Conservation (phyloP, 2,329 filamentous ascomycete genomes). For the Talaromyces sp. region DNA sequence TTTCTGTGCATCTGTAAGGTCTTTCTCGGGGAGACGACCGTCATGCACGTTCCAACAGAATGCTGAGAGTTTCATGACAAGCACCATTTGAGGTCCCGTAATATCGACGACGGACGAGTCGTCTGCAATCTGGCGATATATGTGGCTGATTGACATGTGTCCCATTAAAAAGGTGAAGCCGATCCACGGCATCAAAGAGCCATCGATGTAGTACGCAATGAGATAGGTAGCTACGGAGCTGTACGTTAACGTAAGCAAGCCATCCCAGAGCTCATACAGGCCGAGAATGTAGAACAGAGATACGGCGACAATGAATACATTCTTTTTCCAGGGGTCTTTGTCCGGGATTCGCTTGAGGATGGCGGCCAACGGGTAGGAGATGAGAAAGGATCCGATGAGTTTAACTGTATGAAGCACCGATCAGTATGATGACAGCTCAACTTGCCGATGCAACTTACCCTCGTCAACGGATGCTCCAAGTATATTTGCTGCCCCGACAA, state of each 20-base stretch:
- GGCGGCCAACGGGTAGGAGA: constrained; percentile 88
- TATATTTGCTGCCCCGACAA: constrained; percentile 54
- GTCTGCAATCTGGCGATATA: constrained; percentile 69
- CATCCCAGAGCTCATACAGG: constrained; percentile 87
- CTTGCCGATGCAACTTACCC: constrained; percentile 39
- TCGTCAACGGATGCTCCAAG: constrained; percentile 64
- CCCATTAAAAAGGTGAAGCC: constrained; percentile 92
- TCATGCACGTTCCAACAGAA: constrained; percentile 99
- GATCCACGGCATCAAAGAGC: constrained; percentile 96
- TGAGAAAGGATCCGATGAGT: constrained; percentile 80
- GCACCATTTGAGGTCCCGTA: constrained; percentile 92
- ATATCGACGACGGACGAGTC: constrained; percentile 72
- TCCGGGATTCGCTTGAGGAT: constrained; percentile 89
- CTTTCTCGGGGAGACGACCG: constrained; percentile 70
- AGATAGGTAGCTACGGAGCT: constrained; percentile 75
- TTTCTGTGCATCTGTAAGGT: constrained; percentile 83
- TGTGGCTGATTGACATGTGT: constrained; percentile 88
- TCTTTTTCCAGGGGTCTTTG: constrained; percentile 76
- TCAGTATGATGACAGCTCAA: constrained; percentile 3
- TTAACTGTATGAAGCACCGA: constrained; percentile 64
- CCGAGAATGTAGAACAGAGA: constrained; percentile 90
- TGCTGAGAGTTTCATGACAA: constrained; percentile 94
- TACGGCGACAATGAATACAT: constrained; percentile 75
- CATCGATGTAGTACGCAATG: constrained; percentile 78
- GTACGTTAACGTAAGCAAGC: constrained; percentile 72